Percentiles rank a stretch among this genome's conserved stretches.
phyloP scores from a whole-genome alignment of 2,329 filamentous ascomycete species.

The Trichophaea hybrida region DNA sequence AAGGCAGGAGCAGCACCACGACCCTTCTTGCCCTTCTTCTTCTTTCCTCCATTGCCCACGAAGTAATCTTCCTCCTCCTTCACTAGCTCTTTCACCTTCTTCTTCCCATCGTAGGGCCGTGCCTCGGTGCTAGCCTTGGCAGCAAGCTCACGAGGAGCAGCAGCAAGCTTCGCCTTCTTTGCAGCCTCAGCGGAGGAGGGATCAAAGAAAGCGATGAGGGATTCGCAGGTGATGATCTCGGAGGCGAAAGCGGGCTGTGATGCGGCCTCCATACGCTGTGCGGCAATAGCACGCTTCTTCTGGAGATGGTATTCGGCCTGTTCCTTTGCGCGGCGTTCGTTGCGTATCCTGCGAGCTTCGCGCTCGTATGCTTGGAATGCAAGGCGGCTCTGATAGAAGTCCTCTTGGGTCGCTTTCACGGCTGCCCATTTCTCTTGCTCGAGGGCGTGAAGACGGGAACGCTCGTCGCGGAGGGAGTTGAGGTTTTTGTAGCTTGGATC shows the following conservation, averaged over 20 bases:
- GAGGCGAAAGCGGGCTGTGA: constrained; percentile 79
- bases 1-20: constrained; percentile 26
- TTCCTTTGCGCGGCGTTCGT: constrained; percentile 37
- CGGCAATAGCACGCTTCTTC: constrained; percentile 60
- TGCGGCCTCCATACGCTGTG: constrained; percentile 64
- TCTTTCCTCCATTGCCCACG: constrained; percentile 55
- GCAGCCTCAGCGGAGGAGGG: constrained; percentile 46
- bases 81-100: constrained; percentile 40
- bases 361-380: constrained; percentile 74
- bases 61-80: constrained; percentile 90
- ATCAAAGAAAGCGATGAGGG: constrained; percentile 81
- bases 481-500: constrained; percentile 56
- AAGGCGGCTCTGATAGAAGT: constrained; percentile 67
- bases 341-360: constrained; percentile 54
- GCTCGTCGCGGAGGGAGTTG: constrained; percentile 70
- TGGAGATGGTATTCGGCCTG: constrained; percentile 57
- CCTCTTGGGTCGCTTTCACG: constrained; percentile 78
- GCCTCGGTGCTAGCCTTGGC: constrained; percentile 50
- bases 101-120: constrained; percentile 74
- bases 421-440: constrained; percentile 74
- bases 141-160: constrained; percentile 35
- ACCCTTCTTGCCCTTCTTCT: constrained; percentile 50
- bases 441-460: constrained; percentile 65
- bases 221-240: constrained; percentile 79
- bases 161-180: constrained; percentile 47